A percentile compares a stretch with the other conserved stretches of the same genome.
phyloP scores from a whole-genome alignment of 352 stramenopile genomes.

The Pythium vanterpoolii region DNA sequence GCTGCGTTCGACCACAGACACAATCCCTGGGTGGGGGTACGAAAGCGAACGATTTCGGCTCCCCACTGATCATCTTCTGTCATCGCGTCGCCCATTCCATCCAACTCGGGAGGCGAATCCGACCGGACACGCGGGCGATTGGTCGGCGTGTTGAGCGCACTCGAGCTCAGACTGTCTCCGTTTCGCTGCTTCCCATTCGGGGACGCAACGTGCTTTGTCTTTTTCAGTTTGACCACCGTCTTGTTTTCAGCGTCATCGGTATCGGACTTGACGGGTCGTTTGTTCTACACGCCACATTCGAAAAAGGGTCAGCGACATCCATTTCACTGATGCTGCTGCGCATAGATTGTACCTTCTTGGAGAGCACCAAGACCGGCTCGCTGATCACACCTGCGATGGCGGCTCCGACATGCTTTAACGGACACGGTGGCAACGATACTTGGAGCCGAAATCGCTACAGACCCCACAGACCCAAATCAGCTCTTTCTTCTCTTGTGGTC shows the following conservation, averaged over 20 bases:
- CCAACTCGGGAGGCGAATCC: conserved; percentile 22
- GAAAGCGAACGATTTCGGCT: conserved; percentile 38
- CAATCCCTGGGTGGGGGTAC: conserved; percentile 39
- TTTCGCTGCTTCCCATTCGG: conserved; percentile 6
- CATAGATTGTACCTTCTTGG: conserved; percentile 46
- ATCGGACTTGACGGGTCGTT: conserved; percentile 51
- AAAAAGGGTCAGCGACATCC: neutral
- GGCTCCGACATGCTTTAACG: conserved; percentile 10
- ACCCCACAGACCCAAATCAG: neutral
- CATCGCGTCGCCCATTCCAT: conserved; percentile 28
- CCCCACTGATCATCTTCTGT: conserved; percentile 26
- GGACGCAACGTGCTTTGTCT: conserved; percentile 28
- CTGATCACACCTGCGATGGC: conserved; percentile 32
- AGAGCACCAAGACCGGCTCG: conserved; percentile 55
- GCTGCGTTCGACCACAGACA: conserved; percentile 74
- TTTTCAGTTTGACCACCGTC: conserved; percentile 36
- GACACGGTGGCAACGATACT: conserved; percentile 44
- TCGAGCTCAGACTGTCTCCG: conserved; percentile 4
- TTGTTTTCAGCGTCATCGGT: conserved; percentile 32
- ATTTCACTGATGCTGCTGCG: no score
- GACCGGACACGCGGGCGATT: conserved; percentile 1
- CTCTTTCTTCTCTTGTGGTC: neutral
- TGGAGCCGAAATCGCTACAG: conserved; percentile 56
- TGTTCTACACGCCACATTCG: conserved; percentile 62
- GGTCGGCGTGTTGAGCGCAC: conserved; percentile 24